Evolutionary conservation across 2,329 filamentous ascomycete species (phyloP).

Genomic region (Penicillium sp.): DNA sequence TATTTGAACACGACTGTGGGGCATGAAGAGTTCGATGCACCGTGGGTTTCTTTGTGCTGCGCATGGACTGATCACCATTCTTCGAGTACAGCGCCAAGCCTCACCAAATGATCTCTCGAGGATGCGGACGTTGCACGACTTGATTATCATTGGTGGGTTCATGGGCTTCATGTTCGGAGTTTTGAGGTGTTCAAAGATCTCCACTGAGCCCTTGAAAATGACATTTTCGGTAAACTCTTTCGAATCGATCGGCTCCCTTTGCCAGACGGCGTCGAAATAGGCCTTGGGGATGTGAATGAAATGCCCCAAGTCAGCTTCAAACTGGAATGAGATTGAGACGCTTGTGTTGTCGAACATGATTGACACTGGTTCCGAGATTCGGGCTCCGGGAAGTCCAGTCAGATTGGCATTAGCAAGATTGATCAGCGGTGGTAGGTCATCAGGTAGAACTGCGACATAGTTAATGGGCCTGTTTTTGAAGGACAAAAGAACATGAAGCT

Average conservation of each 20-base stretch:
- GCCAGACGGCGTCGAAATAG: slow-evolving; percentile 33
- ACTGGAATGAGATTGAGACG: slow-evolving; percentile 30
- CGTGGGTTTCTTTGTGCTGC: slow-evolving; percentile 24
- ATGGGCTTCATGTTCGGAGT: slow-evolving; percentile 30
- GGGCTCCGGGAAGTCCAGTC: slow-evolving; percentile 14
- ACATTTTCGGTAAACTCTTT: slow-evolving; percentile 29
- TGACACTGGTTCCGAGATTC: slow-evolving; percentile 25
- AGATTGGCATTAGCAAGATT: slow-evolving; percentile 18
- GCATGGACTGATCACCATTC: slow-evolving; percentile 34
- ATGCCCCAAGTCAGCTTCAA: slow-evolving; percentile 24
- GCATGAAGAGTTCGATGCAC: slow-evolving; percentile 32
- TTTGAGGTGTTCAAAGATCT: slow-evolving; percentile 30
- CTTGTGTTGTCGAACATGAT: slow-evolving; percentile 27
- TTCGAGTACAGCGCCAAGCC: slow-evolving; percentile 30
- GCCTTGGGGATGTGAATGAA: slow-evolving; percentile 32
- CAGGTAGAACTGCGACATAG: slow-evolving; percentile 17
- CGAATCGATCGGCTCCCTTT: slow-evolving; percentile 31
- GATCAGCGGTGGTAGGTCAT: slow-evolving; percentile 23
- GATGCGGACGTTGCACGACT: slow-evolving; percentile 33
- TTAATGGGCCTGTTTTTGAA: not conserved
- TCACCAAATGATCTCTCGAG: slow-evolving; percentile 30
- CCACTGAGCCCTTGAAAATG: slow-evolving; percentile 29
- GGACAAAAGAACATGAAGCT: slow-evolving; percentile 1
- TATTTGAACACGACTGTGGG: slow-evolving; percentile 30
- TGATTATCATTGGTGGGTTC: slow-evolving; percentile 24